Evolutionary conservation across 192 early-diverging fungal genomes (phyloP).

Genomic region (Coemansia sp.): DNA sequence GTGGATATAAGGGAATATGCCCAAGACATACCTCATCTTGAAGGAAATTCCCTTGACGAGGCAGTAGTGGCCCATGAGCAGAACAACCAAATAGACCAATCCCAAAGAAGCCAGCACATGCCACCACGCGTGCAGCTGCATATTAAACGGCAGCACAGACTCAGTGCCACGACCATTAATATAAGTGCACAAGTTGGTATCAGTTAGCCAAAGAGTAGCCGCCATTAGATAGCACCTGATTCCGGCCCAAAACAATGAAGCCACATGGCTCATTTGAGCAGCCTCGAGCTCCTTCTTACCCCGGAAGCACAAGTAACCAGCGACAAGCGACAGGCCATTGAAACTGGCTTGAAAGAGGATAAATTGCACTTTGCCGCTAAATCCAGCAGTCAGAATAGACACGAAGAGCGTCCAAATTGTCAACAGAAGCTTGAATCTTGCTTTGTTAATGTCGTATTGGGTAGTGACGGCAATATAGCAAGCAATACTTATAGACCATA

Average conservation of each 20-base stretch:
- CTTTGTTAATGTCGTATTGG: conserved; percentile 42
- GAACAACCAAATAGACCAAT: conserved; percentile 57
- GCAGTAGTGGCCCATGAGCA: conserved; percentile 56
- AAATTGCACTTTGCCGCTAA: conserved; percentile 50
- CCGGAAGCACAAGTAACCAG: conserved; percentile 40
- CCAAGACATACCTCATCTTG: conserved; percentile 26
- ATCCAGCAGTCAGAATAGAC: conserved; percentile 42
- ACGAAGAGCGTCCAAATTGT: conserved; percentile 41
- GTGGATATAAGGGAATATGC: conserved; percentile 44
- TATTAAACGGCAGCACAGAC: conserved; percentile 53
- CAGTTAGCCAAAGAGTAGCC: conserved; percentile 34
- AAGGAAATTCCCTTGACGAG: conserved; percentile 35
- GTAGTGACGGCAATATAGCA: conserved; percentile 52
- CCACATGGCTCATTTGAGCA: conserved; percentile 31
- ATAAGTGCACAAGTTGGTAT: conserved; percentile 47
- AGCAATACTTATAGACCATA: conserved; percentile 55
- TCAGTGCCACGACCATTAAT: conserved; percentile 44
- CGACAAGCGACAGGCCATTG: conserved; percentile 25
- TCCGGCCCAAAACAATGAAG: conserved; percentile 34
- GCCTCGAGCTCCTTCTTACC: conserved; percentile 33
- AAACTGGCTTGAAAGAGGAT: conserved; percentile 52
- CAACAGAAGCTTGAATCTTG: conserved; percentile 39
- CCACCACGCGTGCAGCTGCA: conserved; percentile 66
- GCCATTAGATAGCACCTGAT: conserved; percentile 31
- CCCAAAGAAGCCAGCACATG: conserved; percentile 61